These are phyloP conservation scores for Diaporthe nobilis DNA, from an alignment of 2,329 filamentous ascomycete genomes.

Conservation along the genomic window DNA sequence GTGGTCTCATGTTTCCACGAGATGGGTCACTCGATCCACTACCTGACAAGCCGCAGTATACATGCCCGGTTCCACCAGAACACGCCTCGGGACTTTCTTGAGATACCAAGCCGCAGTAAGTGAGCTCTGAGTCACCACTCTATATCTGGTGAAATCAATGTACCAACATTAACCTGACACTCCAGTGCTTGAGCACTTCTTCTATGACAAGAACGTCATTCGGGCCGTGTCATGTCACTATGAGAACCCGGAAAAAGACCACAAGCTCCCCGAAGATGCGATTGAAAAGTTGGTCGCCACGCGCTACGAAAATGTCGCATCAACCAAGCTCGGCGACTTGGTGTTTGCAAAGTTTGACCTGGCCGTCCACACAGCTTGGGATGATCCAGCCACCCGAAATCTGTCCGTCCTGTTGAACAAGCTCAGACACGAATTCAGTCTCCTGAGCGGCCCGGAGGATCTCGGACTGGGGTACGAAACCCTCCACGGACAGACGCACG, in stretches of 20 bases:
- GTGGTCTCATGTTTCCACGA: slow-evolving; percentile 5
- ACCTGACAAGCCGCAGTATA: neutral
- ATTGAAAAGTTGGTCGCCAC: neutral
- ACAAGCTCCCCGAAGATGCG: neutral
- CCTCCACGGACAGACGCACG: neutral
- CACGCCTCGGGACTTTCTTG: neutral
- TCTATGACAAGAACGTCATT: neutral
- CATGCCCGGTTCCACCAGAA: neutral
- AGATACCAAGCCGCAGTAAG: slow-evolving; percentile 15
- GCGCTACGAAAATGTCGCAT: neutral
- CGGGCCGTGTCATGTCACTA: neutral
- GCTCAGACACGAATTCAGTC: slow-evolving; percentile 11
- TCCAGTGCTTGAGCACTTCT: slow-evolving; percentile 2
- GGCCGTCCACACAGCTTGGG: neutral
- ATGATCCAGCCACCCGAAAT: neutral
- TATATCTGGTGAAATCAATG: neutral
- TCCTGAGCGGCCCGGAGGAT: neutral
- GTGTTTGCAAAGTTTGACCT: neutral
- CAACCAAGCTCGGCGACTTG: slow-evolving; percentile 9
- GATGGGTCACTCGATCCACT: slow-evolving; percentile 2
- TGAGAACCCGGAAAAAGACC: neutral
- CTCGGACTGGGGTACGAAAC: neutral
- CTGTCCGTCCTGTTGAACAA: neutral
- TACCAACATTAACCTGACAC: neutral
- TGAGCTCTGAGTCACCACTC: neutral